These are phyloP conservation scores for Kurtzmaniella fragi DNA, from an alignment of 805 yeast genomes.

Conservation along the genomic window DNA sequence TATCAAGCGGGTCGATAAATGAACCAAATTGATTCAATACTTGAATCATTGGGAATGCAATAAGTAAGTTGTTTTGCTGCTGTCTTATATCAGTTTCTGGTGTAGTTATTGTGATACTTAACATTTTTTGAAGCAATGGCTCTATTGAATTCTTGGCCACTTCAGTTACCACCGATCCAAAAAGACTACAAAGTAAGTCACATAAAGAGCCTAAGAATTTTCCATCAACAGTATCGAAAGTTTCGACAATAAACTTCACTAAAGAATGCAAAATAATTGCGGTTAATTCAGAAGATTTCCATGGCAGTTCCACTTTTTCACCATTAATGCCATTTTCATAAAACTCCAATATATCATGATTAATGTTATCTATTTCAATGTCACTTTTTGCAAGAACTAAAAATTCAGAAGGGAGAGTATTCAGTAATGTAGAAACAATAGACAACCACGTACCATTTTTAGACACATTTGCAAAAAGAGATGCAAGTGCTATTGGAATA, in stretches of 20 bases:
- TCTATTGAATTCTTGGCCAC: neutral
- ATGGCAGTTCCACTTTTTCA: conserved; percentile 10
- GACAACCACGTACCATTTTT: conserved; percentile 26
- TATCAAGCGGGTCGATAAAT: conserved; percentile 24
- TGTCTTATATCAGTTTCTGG: conserved; percentile 4
- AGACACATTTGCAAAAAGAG: conserved; percentile 27
- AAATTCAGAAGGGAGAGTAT: conserved; percentile 59
- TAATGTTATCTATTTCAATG: neutral
- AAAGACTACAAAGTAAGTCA: no score
- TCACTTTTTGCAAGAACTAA: conserved; percentile 14
- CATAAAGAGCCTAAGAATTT: no score
- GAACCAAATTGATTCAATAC: conserved; percentile 32
- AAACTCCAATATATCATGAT: neutral
- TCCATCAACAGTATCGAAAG: no score
- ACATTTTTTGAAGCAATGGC: conserved; percentile 11
- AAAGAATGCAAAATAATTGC: no score
- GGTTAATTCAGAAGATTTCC: conserved; percentile 13
- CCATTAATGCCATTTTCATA: conserved; percentile 5
- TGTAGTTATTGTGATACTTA: conserved; percentile 9
- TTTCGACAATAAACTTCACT: no score
- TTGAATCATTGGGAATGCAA: conserved; percentile 41
- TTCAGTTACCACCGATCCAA: neutral
- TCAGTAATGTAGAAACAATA: conserved; percentile 41
- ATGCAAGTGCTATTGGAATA: conserved; percentile 63
- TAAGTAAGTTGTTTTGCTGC: conserved; percentile 12